phyloP scores from a whole-genome alignment of 805 yeast species.

The Zygoascus tannicola region DNA sequence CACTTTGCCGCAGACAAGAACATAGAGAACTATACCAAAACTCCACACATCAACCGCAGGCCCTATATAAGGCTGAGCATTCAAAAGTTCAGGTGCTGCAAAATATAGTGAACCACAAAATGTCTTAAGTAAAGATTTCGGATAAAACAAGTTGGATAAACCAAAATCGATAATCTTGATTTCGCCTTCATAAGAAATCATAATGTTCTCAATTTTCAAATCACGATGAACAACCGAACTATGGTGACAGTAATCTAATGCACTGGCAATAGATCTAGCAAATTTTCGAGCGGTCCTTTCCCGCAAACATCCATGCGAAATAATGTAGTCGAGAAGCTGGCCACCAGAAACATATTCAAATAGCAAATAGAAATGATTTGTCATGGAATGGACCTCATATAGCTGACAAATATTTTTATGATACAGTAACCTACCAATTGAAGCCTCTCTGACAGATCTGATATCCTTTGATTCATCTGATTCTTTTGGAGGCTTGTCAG shows the following conservation, averaged over 20 bases:
- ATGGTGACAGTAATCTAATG: slow-evolving; percentile 85
- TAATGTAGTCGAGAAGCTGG: slow-evolving; percentile 93
- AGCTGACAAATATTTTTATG: slow-evolving; percentile 90
- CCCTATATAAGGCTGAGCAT: slow-evolving; percentile 87
- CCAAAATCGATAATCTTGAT: slow-evolving; percentile 96
- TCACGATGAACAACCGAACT: slow-evolving; percentile 96
- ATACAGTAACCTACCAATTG: slow-evolving; percentile 77
- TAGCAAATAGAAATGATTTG: slow-evolving; percentile 92
- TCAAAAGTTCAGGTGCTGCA: slow-evolving; percentile 95
- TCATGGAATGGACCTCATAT: slow-evolving; percentile 92
- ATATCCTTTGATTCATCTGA: slow-evolving; percentile 77
- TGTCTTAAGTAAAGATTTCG: slow-evolving; percentile 66
- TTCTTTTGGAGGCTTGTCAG: slow-evolving; percentile 40
- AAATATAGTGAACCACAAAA: slow-evolving; percentile 96
- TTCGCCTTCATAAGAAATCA: slow-evolving; percentile 89
- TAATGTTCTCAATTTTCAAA: slow-evolving; percentile 42
- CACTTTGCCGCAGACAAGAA: slow-evolving; percentile 92
- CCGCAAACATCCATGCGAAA: slow-evolving; percentile 87
- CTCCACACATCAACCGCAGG: slow-evolving; percentile 99
- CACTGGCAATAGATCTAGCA: slow-evolving; percentile 89
- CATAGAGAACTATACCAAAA: slow-evolving; percentile 92
- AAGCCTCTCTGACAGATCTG: slow-evolving; percentile 91
- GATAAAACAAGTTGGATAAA: slow-evolving; percentile 74
- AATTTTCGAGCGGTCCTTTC: slow-evolving; percentile 92
- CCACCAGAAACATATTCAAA: slow-evolving; percentile 97